Evolutionary conservation across 768 basidiomycete genomes (phyloP).

Genomic region (Rhizopogon rudus): DNA sequence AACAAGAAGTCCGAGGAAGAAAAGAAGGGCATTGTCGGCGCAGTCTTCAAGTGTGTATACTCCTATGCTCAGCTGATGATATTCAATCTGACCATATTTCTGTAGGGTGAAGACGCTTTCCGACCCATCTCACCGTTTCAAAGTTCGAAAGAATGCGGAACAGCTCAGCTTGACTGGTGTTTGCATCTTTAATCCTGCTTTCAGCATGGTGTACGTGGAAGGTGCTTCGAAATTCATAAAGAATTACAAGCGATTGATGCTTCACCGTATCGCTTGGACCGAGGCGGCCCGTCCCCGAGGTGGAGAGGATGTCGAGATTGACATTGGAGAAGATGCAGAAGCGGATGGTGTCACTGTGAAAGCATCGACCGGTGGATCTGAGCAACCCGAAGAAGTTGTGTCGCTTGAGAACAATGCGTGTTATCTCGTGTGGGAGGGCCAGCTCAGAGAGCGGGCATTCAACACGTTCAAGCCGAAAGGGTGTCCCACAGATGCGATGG

Average conservation of each 20-base stretch:
- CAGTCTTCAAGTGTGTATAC: conserved; percentile 82
- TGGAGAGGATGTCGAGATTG: conserved; percentile 65
- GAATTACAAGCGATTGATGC: conserved; percentile 84
- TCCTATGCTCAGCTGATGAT: neutral
- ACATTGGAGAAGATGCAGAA: conserved; percentile 37
- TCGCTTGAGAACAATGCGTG: conserved; percentile 88
- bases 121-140: conserved; percentile 94
- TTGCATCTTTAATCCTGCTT: conserved; percentile 85
- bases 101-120: conserved; percentile 77
- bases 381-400: conserved; percentile 17
- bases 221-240: conserved; percentile 83
- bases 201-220: conserved; percentile 91
- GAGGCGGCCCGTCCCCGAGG: conserved; percentile 80
- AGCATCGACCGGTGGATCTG: conserved; percentile 14
- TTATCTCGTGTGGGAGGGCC: conserved; percentile 90
- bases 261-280: conserved; percentile 89
- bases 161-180: conserved; percentile 84
- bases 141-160: conserved; percentile 95
- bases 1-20: conserved; percentile 84
- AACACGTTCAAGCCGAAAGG: conserved; percentile 73
- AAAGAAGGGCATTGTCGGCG: conserved; percentile 74
- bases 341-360: conserved; percentile 24
- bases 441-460: conserved; percentile 78
- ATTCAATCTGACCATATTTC: neutral
- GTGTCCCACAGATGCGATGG: conserved; percentile 79